Conservation (phyloP, 768 basidiomycete species). For the Lentinus tigrinus region DNA sequence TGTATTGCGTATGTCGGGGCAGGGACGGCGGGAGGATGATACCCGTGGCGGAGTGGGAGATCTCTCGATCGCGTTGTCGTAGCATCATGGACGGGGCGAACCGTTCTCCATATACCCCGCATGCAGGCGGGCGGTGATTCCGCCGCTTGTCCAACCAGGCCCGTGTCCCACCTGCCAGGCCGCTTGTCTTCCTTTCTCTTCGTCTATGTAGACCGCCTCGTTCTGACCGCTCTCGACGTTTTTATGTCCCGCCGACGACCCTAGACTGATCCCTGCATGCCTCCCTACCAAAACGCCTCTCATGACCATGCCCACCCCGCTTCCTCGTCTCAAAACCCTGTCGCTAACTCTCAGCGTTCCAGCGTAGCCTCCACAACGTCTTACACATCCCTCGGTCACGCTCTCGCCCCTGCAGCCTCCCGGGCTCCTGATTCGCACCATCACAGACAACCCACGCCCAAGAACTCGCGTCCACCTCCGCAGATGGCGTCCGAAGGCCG, state of each 20-base stretch:
- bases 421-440: conserved; percentile 1
- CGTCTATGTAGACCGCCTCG: background rate
- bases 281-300: conserved; percentile 11
- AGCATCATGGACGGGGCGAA: background rate
- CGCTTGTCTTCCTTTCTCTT: background rate
- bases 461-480: conserved; percentile 5
- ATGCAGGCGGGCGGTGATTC: conserved; percentile 3
- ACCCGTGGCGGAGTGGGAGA: conserved; percentile 13
- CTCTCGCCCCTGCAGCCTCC: conserved; percentile 13
- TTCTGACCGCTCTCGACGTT: background rate
- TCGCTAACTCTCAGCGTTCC: conserved; percentile 13
- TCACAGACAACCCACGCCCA: conserved; percentile 4
- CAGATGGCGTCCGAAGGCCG: conserved; percentile 51
- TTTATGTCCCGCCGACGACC: background rate
- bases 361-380: conserved; percentile 14
- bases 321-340: conserved; percentile 2
- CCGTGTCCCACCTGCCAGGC: background rate
- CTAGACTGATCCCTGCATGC: conserved; percentile 8
- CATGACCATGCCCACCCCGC: conserved; percentile 11
- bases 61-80: conserved; percentile 12
- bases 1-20: background rate
- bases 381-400: conserved; percentile 22
- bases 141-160: background rate
- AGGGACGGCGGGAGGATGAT: background rate
- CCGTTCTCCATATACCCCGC: background rate